Percentiles rank a stretch among this genome's conserved stretches.
These are phyloP conservation scores for Claviceps purpurea DNA, from an alignment of 2,329 filamentous ascomycete species.

Conservation along the genomic window DNA sequence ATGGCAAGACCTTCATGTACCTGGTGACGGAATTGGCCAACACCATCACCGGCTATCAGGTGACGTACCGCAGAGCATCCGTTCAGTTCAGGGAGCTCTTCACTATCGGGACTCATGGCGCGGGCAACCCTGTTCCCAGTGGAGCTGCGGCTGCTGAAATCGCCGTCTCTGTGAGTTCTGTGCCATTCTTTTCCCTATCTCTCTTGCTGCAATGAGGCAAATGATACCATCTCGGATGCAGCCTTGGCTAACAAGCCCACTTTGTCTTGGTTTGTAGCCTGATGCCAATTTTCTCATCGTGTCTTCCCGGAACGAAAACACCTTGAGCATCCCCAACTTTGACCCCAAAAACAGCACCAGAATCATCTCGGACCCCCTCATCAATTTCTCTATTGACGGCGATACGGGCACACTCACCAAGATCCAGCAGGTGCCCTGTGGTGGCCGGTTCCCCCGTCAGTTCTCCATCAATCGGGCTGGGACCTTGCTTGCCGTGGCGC, in stretches of 20 bases:
- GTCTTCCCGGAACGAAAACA: conserved; percentile 51
- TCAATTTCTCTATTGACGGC: conserved; percentile 44
- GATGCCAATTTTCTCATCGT: conserved; percentile 50
- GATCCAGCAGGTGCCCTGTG: conserved; percentile 45
- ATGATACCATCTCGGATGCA: no score
- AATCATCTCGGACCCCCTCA: conserved; percentile 49
- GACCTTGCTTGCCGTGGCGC: conserved; percentile 48
- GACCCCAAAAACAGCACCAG: conserved; percentile 27
- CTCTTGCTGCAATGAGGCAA: no score
- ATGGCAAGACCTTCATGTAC: conserved; percentile 40
- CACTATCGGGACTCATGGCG: conserved; percentile 33
- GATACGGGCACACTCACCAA: conserved; percentile 41
- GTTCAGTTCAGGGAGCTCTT: conserved; percentile 35
- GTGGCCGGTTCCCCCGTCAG: conserved; percentile 52
- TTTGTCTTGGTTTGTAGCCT: conserved; percentile 25
- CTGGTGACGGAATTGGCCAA: conserved; percentile 48
- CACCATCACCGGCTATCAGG: conserved; percentile 41
- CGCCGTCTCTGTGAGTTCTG: conserved; percentile 37
- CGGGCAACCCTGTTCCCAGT: conserved; percentile 24
- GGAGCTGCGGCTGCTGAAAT: conserved; percentile 42
- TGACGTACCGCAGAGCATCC: conserved; percentile 33
- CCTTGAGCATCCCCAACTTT: conserved; percentile 34
- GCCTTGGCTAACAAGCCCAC: no score
- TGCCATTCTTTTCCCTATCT: conserved; percentile 13
- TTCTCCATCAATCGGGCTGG: conserved; percentile 54